Conservation (phyloP, 305 asterid species). For the Fraxinus greggii region DNA sequence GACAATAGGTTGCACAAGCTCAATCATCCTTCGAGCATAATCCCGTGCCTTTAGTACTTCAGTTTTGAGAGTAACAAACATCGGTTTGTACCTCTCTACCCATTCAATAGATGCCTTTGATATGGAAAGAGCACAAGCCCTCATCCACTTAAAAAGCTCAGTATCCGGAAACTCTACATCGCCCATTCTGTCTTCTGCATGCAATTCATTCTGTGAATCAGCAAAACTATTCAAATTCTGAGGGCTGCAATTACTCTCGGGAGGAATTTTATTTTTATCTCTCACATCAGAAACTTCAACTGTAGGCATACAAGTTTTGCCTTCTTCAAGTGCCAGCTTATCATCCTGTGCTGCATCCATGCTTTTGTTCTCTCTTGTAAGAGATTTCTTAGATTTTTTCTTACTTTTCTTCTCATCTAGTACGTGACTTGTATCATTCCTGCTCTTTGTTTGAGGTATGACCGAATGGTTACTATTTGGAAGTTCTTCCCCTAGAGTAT, state of each 20-base stretch:
- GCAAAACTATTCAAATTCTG: constrained; percentile 28
- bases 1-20: constrained; percentile 60
- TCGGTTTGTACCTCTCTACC: constrained; percentile 67
- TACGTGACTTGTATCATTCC: constrained; percentile 30
- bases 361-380: constrained; percentile 45
- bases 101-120: constrained; percentile 59
- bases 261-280: constrained; percentile 32
- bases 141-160: constrained; percentile 48
- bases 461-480: constrained; percentile 38
- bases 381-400: constrained; percentile 50
- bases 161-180: constrained; percentile 50
- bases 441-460: constrained; percentile 33
- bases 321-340: constrained; percentile 38
- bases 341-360: constrained; percentile 35
- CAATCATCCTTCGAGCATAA: constrained; percentile 53
- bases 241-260: constrained; percentile 23
- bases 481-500: constrained; percentile 36
- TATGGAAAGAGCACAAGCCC: constrained; percentile 43
- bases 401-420: constrained; percentile 48
- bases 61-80: constrained; percentile 37
- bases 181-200: constrained; percentile 34
- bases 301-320: constrained; percentile 31
- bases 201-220: constrained; percentile 28
- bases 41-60: constrained; percentile 41
- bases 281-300: constrained; percentile 36